Conservation (phyloP, 2,329 filamentous ascomycete species). For the Curvularia lunata region DNA sequence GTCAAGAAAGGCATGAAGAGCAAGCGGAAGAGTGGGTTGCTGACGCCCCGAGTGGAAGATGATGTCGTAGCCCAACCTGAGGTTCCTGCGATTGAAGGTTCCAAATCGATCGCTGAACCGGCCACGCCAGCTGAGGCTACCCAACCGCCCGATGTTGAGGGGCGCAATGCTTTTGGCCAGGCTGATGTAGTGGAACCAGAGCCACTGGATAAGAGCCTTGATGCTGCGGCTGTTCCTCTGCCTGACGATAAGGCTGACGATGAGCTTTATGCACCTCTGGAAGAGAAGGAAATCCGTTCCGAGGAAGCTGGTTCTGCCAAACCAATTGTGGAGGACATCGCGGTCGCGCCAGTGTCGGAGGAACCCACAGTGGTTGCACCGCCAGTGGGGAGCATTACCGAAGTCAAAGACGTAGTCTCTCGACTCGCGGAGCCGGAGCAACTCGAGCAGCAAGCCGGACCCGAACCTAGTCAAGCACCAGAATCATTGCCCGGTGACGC, state of each 20-base stretch:
- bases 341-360: neutral
- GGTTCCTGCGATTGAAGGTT: neutral
- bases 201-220: neutral
- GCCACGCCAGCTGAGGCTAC: neutral
- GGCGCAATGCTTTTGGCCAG: neutral
- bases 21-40: constrained; percentile 10
- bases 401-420: neutral
- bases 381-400: neutral
- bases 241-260: constrained; percentile 7
- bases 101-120: neutral
- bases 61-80: constrained; percentile 7
- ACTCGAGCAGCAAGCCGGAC: neutral
- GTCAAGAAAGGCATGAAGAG: constrained; percentile 15
- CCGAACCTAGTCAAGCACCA: neutral
- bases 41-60: constrained; percentile 6
- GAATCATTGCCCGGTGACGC: neutral
- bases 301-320: neutral
- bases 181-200: neutral
- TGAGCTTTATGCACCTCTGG: constrained; percentile 1
- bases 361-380: neutral
- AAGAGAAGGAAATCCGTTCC: neutral
- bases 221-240: constrained; percentile 10
- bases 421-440: neutral
- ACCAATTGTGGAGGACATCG: constrained; percentile 4
- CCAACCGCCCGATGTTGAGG: neutral